Evolutionary conservation across 1,139 yeast species (phyloP).

Genomic region (Yamadazyma sp.): DNA sequence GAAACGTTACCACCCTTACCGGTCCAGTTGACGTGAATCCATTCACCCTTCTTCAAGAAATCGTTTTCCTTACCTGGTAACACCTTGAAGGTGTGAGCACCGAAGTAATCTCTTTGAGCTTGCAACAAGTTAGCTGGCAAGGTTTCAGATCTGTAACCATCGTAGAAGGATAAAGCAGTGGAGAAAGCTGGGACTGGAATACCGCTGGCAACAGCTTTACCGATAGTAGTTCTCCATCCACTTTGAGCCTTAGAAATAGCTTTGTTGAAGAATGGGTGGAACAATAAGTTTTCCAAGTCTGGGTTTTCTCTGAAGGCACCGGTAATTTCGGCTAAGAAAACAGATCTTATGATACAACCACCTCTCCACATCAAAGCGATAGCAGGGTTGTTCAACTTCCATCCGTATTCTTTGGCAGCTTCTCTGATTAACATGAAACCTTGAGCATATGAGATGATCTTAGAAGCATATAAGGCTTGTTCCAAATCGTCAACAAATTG

Average conservation of each 20-base stretch:
- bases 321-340: constrained; percentile 95
- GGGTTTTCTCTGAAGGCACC: constrained; percentile 93
- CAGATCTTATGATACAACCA: constrained; percentile 99
- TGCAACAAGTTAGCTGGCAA: constrained; percentile 97
- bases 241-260: constrained; percentile 92
- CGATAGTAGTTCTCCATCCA: constrained; percentile 92
- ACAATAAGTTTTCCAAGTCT: constrained; percentile 89
- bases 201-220: constrained; percentile 78
- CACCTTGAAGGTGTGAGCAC: constrained; percentile 98
- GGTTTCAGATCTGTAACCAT: constrained; percentile 95
- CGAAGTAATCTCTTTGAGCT: constrained; percentile 99
- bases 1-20: constrained; percentile 98
- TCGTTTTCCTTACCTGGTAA: constrained; percentile 82
- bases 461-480: constrained; percentile 98
- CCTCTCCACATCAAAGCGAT: constrained; percentile 99
- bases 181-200: constrained; percentile 97
- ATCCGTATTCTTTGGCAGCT: constrained; percentile 94
- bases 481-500: constrained; percentile 90
- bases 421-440: constrained; percentile 99
- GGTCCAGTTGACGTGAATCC: constrained; percentile 98
- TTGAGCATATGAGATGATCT: constrained; percentile 97
- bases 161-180: constrained; percentile 96
- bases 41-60: constrained; percentile 77
- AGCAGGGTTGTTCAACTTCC: constrained; percentile 97
- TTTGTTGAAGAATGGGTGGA: constrained; percentile 89